Percentiles rank a stretch among this genome's conserved stretches.
These are phyloP conservation scores for Alternaria metachromatica DNA, from an alignment of 2,329 filamentous ascomycete genomes.

Conservation along the genomic window DNA sequence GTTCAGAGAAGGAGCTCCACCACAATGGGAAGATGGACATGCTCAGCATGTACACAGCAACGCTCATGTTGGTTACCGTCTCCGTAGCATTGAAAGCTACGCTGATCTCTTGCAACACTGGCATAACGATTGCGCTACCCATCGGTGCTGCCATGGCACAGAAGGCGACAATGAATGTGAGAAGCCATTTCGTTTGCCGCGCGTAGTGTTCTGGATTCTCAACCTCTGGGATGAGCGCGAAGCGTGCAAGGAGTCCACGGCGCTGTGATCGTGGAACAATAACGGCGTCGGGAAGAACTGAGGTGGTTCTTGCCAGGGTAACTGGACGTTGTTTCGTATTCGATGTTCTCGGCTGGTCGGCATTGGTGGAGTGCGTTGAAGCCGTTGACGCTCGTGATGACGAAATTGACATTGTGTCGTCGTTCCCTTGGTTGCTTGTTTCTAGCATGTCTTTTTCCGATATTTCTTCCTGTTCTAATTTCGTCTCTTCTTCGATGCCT, in stretches of 20 bases:
- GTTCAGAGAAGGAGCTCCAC: constrained; percentile 50
- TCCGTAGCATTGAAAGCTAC: constrained; percentile 38
- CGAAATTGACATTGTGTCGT: constrained; percentile 30
- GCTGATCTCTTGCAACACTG: constrained; percentile 45
- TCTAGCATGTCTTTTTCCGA: constrained; percentile 13
- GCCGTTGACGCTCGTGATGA: constrained; percentile 32
- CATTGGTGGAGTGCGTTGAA: constrained; percentile 23
- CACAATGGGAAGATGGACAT: constrained; percentile 52
- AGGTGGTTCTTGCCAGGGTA: constrained; percentile 35
- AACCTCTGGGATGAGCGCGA: constrained; percentile 80
- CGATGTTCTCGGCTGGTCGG: neutral
- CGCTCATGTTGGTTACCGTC: constrained; percentile 49
- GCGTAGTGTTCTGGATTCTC: constrained; percentile 76
- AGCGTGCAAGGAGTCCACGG: constrained; percentile 73
- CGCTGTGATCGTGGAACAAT: constrained; percentile 62
- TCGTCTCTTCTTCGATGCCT: neutral
- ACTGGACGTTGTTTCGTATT: constrained; percentile 17
- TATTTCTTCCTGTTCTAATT: neutral
- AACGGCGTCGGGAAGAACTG: constrained; percentile 49
- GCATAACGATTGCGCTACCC: constrained; percentile 84
- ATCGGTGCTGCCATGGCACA: constrained; percentile 81
- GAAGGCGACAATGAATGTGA: constrained; percentile 78
- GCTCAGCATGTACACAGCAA: constrained; percentile 51
- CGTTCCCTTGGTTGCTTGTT: constrained; percentile 4
- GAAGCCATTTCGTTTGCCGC: constrained; percentile 79